Evolutionary conservation across 306 rosid genomes (phyloP), one percentile per base, ranked within the genome.

Genomic region (Chamaecrista fasciculata): DNA sequence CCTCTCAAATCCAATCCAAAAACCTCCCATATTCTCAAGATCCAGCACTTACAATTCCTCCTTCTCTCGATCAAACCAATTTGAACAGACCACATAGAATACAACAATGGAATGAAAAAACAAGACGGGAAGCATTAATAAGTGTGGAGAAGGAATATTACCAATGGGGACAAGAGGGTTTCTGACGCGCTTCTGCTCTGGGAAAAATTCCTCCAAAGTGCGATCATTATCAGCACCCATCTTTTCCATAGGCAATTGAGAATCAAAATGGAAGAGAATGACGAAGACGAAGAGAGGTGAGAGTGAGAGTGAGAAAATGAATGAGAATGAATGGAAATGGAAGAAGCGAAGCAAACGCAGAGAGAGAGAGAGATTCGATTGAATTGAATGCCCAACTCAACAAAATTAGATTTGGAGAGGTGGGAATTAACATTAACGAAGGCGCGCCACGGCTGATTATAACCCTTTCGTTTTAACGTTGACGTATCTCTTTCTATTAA

Each of bases 111-210:
- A 2, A 14, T 15, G 11, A n/a, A 12, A 47, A 44, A 33, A 67
- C 16, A 18, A 6, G 62, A 1, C 14, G 55, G 34, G 4, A 56
- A 19, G 34, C 34, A 2, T 11, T 3, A 3, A 25, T 44, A 11
- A 31, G 34, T 12, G 8, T 19, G 26, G 43, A 58, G 12, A 55
- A 55, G 5, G 36, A 55, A 37, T 26, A 8, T 78, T 85, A 94
- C 99, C 97, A 36, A 91, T 4, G 47, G 99, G 97, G 18, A 95
- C 99, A 0, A 73, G 40, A 74, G 99, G 97, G 89, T 91, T 94
- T 71, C 89, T 81, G 26, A 67, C 74, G 63, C 95, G 89, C 86
- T 91, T 91, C 84, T 89, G 89, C 48, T 85, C 92, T 43, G 25
- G 71, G 14, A 85, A 76, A 61, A 85, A 84, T 8, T 85, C 92